Evolutionary conservation across 768 basidiomycete genomes (phyloP).

Genomic region (Agrocybe praecox): DNA sequence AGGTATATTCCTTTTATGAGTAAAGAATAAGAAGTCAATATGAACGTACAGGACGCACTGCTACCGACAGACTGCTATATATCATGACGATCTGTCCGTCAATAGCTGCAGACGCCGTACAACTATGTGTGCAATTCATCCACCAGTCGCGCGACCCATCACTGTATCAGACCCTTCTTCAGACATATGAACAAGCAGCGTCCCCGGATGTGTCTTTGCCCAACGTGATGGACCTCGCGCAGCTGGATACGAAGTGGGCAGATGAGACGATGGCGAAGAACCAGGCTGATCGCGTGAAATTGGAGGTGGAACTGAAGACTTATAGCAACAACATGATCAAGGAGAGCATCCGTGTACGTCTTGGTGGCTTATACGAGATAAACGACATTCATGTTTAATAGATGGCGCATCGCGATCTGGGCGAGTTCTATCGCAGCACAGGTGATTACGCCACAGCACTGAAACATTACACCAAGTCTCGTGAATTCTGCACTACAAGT

Average conservation of each 20-base stretch:
- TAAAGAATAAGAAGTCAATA: background rate
- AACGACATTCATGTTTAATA: slow-evolving; percentile 27
- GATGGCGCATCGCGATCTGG: slow-evolving; percentile 93
- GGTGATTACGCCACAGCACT: slow-evolving; percentile 76
- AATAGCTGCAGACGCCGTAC: slow-evolving; percentile 73
- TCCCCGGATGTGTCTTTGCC: slow-evolving; percentile 41
- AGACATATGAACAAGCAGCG: slow-evolving; percentile 55
- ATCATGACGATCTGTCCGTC: slow-evolving; percentile 66
- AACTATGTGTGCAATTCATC: slow-evolving; percentile 65
- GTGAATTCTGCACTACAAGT: slow-evolving; percentile 90
- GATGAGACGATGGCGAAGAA: slow-evolving; percentile 70
- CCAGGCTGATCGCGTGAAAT: slow-evolving; percentile 71
- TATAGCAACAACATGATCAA: slow-evolving; percentile 98
- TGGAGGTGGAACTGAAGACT: slow-evolving; percentile 94
- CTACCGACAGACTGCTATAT: slow-evolving; percentile 72
- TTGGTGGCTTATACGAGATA: background rate
- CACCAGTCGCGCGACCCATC: slow-evolving; percentile 69
- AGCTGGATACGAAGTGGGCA: slow-evolving; percentile 70
- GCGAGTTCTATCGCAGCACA: slow-evolving; percentile 69
- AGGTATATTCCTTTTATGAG: slow-evolving; percentile 43
- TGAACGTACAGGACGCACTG: slow-evolving; percentile 60
- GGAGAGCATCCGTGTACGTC: slow-evolving; percentile 89
- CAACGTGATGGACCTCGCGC: slow-evolving; percentile 46
- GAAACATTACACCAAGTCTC: slow-evolving; percentile 86
- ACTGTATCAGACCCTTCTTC: slow-evolving; percentile 52